Base-by-base conservation (phyloP, 1,284 basidiomycete genomes). In the Sporisorium iseilematis-ciliati region DNA sequence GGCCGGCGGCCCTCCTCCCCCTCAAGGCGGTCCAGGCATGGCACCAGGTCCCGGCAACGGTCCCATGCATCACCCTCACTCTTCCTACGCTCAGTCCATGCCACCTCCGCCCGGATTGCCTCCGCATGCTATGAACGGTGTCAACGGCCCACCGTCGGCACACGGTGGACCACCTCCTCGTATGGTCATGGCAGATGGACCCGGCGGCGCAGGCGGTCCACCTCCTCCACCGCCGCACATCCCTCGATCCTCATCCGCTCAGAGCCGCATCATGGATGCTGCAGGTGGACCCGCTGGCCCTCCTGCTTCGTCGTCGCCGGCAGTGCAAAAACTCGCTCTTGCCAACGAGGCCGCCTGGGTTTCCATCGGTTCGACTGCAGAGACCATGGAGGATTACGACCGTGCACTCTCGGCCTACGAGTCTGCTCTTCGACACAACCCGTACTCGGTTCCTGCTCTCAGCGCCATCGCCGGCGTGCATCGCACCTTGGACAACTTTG, bases 381-480 rank as follows among this genome's bases (percentile, higher is more conserved):
- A 84, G 41, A 55, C 82, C 14, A 84, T 84, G 83, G 81, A 83
- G 43, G 83, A 84, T 56, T 81, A 73, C 50, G 77, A 82, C 11
- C 76, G 83, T 16, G 83, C 83, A 2, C 75, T 84, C 23, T 68
- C 77, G 6, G 80, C 80, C 6, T 84, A 84, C 59, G 83, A 84
- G 26, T 72, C 79, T 31, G 82, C 83, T 8, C 73, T 84, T 38
- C 67, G 76, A 45, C 80, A 84, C 70, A 84, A 84, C 40, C 82
- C 81, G 0, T 83, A 83, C 54, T 84, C 82, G 11, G 71, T 84
- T 0, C 77, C 81, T 1, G 83, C 83, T 16, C 76, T 84, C 38
- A 83, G 75, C 49, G 83, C 82, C 26, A 84, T 84, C 38, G 83
- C 83, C 25, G 81, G 78, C 46, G 78, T 83, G 11, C 79, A 84